A percentile compares a stretch with the other conserved stretches of the same genome.
Evolutionary conservation across 768 basidiomycete species (phyloP).

Genomic region (Suillus weaverae): DNA sequence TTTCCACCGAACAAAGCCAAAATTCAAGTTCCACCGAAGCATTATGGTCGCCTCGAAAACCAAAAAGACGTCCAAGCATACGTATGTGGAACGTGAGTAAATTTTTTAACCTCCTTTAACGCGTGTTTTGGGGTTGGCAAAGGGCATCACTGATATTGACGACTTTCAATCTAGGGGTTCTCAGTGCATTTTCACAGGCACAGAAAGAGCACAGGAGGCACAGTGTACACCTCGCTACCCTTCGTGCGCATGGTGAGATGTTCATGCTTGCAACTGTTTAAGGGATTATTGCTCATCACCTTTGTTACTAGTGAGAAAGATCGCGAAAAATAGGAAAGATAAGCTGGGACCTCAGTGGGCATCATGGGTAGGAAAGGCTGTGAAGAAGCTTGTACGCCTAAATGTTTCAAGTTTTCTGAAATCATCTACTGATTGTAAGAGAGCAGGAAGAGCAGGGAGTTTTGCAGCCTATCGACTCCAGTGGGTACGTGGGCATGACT

Average conservation of each 20-base stretch:
- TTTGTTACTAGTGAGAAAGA: constrained; percentile 42
- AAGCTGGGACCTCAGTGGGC: constrained; percentile 51
- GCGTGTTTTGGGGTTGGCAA: background rate
- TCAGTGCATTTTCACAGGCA: constrained; percentile 44
- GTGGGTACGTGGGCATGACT: constrained; percentile 42
- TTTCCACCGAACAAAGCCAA: background rate
- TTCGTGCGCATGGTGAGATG: constrained; percentile 46
- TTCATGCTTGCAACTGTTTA: background rate
- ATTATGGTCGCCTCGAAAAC: constrained; percentile 34
- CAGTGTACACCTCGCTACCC: constrained; percentile 44
- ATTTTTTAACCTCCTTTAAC: background rate
- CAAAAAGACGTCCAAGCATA: constrained; percentile 32
- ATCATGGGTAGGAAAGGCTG: constrained; percentile 46
- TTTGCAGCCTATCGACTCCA: constrained; percentile 35
- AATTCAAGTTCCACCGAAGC: background rate
- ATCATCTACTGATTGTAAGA: background rate
- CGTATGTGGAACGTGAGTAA: constrained; percentile 44
- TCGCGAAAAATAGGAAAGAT: constrained; percentile 42
- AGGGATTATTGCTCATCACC: background rate
- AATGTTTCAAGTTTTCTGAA: background rate
- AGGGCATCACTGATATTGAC: constrained; percentile 4
- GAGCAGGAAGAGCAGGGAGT: constrained; percentile 46
- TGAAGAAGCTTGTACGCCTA: constrained; percentile 42
- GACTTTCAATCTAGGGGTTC: constrained; percentile 38
- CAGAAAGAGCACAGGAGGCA: constrained; percentile 47